A percentile compares a stretch with the other conserved stretches of the same genome.
These are phyloP conservation scores for Globisporangium paddicum DNA, from an alignment of 352 stramenopile species.

Conservation along the genomic window DNA sequence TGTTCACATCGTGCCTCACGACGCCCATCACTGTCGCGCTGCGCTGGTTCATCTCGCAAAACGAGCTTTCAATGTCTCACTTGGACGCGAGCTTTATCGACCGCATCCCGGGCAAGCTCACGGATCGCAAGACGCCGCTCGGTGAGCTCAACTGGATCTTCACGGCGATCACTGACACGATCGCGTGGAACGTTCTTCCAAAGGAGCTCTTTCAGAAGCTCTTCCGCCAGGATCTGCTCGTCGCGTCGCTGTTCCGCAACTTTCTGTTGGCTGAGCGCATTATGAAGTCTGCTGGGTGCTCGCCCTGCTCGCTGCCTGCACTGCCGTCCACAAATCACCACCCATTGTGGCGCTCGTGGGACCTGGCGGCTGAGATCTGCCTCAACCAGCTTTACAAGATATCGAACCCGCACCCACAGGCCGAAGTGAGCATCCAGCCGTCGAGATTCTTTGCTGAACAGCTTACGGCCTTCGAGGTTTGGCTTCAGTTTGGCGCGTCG, in stretches of 20 bases:
- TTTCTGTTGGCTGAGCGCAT: slow-evolving; percentile 98
- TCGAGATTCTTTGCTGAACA: slow-evolving; percentile 98
- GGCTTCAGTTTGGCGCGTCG: slow-evolving; percentile 94
- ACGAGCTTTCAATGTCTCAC: slow-evolving; percentile 87
- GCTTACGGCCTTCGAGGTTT: slow-evolving; percentile 98
- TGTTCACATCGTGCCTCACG: slow-evolving; percentile 99
- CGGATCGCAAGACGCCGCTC: slow-evolving; percentile 91
- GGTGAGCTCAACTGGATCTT: slow-evolving; percentile 99
- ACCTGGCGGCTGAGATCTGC: slow-evolving; percentile 97
- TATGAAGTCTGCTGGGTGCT: slow-evolving; percentile 86
- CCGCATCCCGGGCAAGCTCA: slow-evolving; percentile 90
- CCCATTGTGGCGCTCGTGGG: slow-evolving; percentile 97
- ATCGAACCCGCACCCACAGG: slow-evolving; percentile 57
- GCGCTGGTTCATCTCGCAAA: slow-evolving; percentile 96
- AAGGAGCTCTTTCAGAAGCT: slow-evolving; percentile 96
- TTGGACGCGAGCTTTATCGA: slow-evolving; percentile 85
- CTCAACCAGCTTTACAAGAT: slow-evolving; percentile 93
- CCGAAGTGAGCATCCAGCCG: slow-evolving; percentile 71
- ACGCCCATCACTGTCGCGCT: slow-evolving; percentile 98
- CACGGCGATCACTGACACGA: slow-evolving; percentile 99
- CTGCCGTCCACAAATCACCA: slow-evolving; percentile 96
- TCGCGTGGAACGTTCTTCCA: slow-evolving; percentile 99
- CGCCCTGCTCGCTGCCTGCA: slow-evolving; percentile 90
- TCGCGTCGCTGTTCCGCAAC: slow-evolving; percentile 98
- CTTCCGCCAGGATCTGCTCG: slow-evolving; percentile 98